Base-by-base conservation (phyloP, 441 rosid genomes). In the Pelargonium citronellum region DNA sequence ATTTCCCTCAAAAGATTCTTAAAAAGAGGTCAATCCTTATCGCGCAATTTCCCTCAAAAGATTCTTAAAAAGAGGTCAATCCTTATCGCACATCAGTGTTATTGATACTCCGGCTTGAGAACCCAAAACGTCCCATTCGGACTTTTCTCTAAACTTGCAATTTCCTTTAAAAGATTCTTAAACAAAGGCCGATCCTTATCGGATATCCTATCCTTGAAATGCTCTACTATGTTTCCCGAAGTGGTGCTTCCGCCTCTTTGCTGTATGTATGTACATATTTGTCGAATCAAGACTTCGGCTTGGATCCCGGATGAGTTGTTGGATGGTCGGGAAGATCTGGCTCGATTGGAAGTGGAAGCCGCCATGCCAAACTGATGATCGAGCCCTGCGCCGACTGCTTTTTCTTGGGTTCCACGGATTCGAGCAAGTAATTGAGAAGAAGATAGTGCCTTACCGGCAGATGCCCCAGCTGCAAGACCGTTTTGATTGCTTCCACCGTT, bases 371-470 rank as follows among this genome's bases (percentile, higher is more conserved):
- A 69, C 70, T 77, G 86, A 22, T 69, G 84, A 64, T 83, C 91
- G 51, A 76, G 79, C 64, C 88, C 98, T 19, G 88, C 89, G 57
- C 87, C 87, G 55, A 77, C 76, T 41, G 97, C 96, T 73, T 78
- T 80, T 71, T 87, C 93, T 80, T 84, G 85, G 76, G 78, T 90
- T 73, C 91, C 94, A 39, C 83, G 91, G 71, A 95, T 95, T 83
- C 76, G 87, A 57, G 90, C 86, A 20, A 95, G 85, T 74, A 95
- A 74, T 70, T 95, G 94, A 46, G 91, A 85, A 0, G 99, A 91
- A 73, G 99, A 84, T 43, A 91, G 75, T 66, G 94, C 96, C 83
- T 86, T 90, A 22, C 96, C 97, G 2, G 99, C 85, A 53, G 91
- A 78, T 65, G 87, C 84, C 49, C 96, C 96, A 7, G 92, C 97